Percentiles rank a stretch among this genome's conserved stretches.
These are phyloP conservation scores for Globisporangium acanthophoron DNA, from an alignment of 352 stramenopile species.

Conservation along the genomic window DNA sequence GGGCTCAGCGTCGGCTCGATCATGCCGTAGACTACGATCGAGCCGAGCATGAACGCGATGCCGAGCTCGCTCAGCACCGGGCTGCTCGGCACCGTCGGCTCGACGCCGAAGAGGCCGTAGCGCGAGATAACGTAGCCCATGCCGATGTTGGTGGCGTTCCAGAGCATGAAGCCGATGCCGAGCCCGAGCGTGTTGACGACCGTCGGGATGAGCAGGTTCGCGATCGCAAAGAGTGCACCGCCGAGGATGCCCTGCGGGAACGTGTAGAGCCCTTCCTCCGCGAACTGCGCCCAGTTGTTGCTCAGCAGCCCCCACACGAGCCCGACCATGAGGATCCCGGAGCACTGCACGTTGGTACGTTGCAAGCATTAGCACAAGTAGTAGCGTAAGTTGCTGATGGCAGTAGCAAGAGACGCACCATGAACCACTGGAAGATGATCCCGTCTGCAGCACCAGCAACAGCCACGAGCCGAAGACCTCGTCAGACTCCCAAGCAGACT, in stretches of 20 bases:
- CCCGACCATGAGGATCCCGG: conserved; percentile 77
- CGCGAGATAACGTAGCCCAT: conserved; percentile 77
- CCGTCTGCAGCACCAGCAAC: conserved; percentile 36
- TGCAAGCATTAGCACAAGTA: too few relatives aligned
- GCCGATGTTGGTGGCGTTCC: conserved; percentile 83
- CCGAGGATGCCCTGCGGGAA: conserved; percentile 77
- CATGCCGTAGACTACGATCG: conserved; percentile 72
- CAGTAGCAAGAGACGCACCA: conserved; percentile 30
- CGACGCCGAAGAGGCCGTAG: conserved; percentile 63
- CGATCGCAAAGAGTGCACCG: conserved; percentile 68
- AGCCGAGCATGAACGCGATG: conserved; percentile 75
- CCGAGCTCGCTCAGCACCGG: conserved; percentile 52
- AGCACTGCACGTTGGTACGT: conserved; percentile 41
- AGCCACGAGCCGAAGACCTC: conserved; percentile 1
- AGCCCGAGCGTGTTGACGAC: conserved; percentile 81
- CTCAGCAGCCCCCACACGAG: conserved; percentile 69
- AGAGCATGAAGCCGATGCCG: conserved; percentile 82
- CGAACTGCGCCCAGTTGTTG: conserved; percentile 78
- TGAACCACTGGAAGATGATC: conserved; percentile 89
- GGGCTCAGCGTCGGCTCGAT: conserved; percentile 60
- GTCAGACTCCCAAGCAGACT: background rate
- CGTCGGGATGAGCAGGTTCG: conserved; percentile 80
- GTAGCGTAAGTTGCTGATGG: background rate
- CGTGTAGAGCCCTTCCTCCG: conserved; percentile 68
- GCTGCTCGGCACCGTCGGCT: conserved; percentile 50